These are phyloP conservation scores for Ailanthus altissimus DNA, from an alignment of 345 rosid species.

Conservation along the genomic window DNA sequence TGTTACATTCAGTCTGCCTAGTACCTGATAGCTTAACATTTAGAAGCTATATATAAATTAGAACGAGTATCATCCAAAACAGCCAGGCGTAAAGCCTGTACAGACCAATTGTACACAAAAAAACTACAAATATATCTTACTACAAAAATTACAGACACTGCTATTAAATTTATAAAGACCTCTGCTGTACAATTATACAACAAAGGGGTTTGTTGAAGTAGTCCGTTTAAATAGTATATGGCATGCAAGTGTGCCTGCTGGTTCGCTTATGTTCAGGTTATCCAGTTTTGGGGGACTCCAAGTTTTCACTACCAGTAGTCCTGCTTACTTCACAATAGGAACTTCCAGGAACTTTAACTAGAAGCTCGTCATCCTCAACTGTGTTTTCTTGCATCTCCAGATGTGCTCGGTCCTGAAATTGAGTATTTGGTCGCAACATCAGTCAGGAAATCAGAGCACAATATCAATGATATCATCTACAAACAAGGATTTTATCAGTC, in stretches of 20 bases:
- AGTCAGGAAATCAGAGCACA: neutral
- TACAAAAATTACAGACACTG: neutral
- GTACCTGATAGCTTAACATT: neutral
- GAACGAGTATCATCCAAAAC: neutral
- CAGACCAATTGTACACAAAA: neutral
- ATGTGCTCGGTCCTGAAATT: conserved; percentile 43
- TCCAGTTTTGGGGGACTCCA: neutral
- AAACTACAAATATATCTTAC: neutral
- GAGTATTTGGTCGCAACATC: neutral
- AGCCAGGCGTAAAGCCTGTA: neutral
- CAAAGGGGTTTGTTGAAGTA: neutral
- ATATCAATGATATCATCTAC: neutral
- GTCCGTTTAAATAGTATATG: neutral
- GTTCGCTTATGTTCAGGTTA: neutral
- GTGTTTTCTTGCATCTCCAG: conserved; percentile 28
- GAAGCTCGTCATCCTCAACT: conserved; percentile 64
- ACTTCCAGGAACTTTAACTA: conserved; percentile 88
- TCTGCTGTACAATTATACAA: neutral
- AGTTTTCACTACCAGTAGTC: conserved; percentile 5
- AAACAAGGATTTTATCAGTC: neutral
- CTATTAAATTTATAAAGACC: neutral
- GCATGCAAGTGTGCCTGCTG: neutral
- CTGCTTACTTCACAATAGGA: conserved; percentile 47
- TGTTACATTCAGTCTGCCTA: neutral
- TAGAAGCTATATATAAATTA: neutral